Evolutionary conservation across 306 rosid species (phyloP).

Genomic region (Pterocarpus macrocarpus): DNA sequence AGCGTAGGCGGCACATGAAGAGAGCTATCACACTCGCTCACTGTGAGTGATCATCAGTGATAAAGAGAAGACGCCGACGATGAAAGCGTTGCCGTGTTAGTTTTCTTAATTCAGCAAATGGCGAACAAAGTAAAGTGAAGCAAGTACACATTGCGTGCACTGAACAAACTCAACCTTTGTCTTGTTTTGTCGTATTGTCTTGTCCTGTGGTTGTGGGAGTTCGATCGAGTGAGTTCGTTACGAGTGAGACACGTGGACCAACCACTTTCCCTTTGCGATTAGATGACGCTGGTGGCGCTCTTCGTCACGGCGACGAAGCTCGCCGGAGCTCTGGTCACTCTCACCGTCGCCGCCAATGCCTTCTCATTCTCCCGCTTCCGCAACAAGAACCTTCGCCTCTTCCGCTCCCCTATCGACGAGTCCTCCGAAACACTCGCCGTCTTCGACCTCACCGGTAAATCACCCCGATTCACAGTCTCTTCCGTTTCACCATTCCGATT

Average conservation of each 20-base stretch:
- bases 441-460: constrained; percentile 66
- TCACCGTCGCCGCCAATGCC: constrained; percentile 82
- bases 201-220: no score
- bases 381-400: constrained; percentile 69
- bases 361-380: constrained; percentile 73
- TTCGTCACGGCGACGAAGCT: constrained; percentile 81
- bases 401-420: constrained; percentile 82
- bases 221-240: no score
- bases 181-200: no score
- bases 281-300: constrained; percentile 65
- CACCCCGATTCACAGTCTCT: not conserved
- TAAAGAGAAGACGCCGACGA: constrained; percentile 1
- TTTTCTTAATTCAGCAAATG: no score
- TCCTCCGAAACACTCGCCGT: constrained; percentile 73
- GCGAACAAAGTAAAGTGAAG: no score
- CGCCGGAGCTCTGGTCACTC: constrained; percentile 68
- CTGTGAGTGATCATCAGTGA: not conserved
- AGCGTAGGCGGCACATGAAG: not conserved
- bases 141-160: constrained; percentile 23
- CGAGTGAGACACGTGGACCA: not conserved
- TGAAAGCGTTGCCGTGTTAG: not conserved
- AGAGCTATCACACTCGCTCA: not conserved
- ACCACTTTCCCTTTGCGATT: not conserved
- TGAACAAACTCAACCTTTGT: no score
- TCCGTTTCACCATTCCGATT: not conserved